Base-by-base conservation (phyloP, 2,329 filamentous ascomycete species). In the Bipolaris cookei region DNA sequence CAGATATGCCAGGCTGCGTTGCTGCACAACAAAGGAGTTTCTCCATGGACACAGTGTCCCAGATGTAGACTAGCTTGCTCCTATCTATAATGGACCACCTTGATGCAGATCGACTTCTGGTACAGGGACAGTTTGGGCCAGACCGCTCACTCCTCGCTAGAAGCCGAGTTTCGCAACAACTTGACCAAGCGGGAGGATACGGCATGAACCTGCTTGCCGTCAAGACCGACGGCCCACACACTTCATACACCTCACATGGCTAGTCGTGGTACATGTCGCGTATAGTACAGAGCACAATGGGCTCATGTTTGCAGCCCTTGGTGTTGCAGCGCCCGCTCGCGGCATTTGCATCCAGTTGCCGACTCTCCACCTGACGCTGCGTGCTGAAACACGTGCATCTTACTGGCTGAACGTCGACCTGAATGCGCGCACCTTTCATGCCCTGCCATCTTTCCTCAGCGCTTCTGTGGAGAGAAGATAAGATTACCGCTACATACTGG, bases 351-450 rank as follows among this genome's bases (percentile, higher is more conserved):
- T 56, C 52, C 51, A 41, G 34, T 53, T 54, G 44, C 46, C 43
- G 52, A 46, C 39, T 10, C 28, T 14, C 32, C 37, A 54, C 44
- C 50, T 37, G 60, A 63, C 84, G 85, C 74, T 77, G 80, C 52
- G 78, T 80, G 23, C 94, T 90, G 91, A 90, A 87, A 79, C 77
- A 83, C 65, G 84, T 82, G 69, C 81, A 94, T 39, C 79, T 81
- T 61, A 82, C 87, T 67, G 56, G 61, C 58, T 60, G 54, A 59
- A 47, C 13, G 35, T 28, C 53, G 48, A 51, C 21, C 23, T 50
- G 43, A 30, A 52, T 39, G 23, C 54, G 44, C 51, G 47, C 16
- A 8, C 18, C 45, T 7, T 38, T 38, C 41, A 38, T 48, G 3
- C 30, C 28, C 14, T 32, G 45, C 37, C 55, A 54, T 51, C 58